A percentile compares a stretch with the other conserved stretches of the same genome.
Conservation (phyloP, 768 basidiomycete species). For the Thelephora ganbajun region DNA sequence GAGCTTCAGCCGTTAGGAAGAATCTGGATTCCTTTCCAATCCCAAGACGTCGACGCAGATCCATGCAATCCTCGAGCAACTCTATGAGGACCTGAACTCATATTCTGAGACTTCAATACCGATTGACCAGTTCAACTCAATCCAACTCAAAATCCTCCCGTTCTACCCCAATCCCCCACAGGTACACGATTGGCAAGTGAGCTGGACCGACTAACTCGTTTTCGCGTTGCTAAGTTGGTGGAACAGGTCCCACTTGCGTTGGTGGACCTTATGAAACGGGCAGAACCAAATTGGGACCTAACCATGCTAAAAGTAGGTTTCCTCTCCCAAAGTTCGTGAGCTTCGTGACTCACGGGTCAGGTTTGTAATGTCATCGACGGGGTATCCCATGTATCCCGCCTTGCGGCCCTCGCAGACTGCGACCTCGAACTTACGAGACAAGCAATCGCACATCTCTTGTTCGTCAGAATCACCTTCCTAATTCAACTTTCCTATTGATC, state of each 20-base stretch:
- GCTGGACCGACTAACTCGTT: background rate
- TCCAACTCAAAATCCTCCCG: constrained; percentile 92
- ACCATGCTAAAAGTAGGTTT: constrained; percentile 68
- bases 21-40: constrained; percentile 78
- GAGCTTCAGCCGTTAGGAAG: constrained; percentile 39
- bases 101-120: constrained; percentile 92
- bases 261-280: constrained; percentile 65
- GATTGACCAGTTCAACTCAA: constrained; percentile 84
- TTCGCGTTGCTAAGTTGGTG: background rate
- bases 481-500: background rate
- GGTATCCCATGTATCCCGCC: constrained; percentile 79
- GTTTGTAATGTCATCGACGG: constrained; percentile 80
- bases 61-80: constrained; percentile 81
- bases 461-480: constrained; percentile 14
- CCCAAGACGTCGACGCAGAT: constrained; percentile 51
- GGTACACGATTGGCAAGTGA: constrained; percentile 76
- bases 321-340: background rate
- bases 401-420: constrained; percentile 85
- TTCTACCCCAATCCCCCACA: constrained; percentile 89
- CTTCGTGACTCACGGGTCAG: constrained; percentile 19
- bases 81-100: constrained; percentile 94
- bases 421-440: constrained; percentile 70
- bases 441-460: constrained; percentile 89
- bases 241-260: constrained; percentile 67
- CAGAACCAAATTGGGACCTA: constrained; percentile 92